Base-by-base conservation (phyloP, 768 basidiomycete genomes). In the Hydnum rufescens region DNA sequence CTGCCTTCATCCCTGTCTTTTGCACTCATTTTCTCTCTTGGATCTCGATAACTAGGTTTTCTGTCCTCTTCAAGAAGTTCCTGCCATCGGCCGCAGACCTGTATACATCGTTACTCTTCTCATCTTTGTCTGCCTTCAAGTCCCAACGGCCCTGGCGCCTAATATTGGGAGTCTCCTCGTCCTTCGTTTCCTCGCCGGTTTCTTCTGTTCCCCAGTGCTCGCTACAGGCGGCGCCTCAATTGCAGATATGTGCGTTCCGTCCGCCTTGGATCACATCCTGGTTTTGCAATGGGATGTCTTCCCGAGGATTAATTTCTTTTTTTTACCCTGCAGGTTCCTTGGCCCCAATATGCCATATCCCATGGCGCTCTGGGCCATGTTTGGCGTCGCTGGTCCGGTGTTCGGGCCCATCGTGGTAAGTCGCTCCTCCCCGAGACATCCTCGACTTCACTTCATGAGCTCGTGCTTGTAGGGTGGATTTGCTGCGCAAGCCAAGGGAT, bases 41-140 rank as follows among this genome's bases (percentile, higher is more conserved):
- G 44, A 6, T 8, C 34, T 34, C 25, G 39, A 32, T 6, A 51
- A 29, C 2, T 16, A 51, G 23, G 13, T 62, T 51, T 54, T 59
- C 31, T 47, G 59, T 2, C 60, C 61, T 1, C 36, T 62, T 28
- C 58, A 62, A 3, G 67, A 69, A 52, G 61, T 68, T 26, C 64
- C 67, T 1, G 32, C 56, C 1, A 59, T 68, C 42, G 68, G 68
- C 6, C 57, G 68, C 3, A 64, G 59, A 22, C 55, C 62, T 2
- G 59, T 62, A 22, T 68, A 68, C 56, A 61, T 69, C 49, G 55
- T 61, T 55, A 64, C 62, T 16, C 57, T 68, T n/a, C 46, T 59
- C 39, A 34, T 67, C 44, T 47, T 16, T 28, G 26, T 25, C 13
- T 25, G 13, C 44, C 44, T 47, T 8, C 44, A 47, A 28, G 50